Conservation (phyloP, 2,329 filamentous ascomycete genomes). For the Aspergillus sojae region DNA sequence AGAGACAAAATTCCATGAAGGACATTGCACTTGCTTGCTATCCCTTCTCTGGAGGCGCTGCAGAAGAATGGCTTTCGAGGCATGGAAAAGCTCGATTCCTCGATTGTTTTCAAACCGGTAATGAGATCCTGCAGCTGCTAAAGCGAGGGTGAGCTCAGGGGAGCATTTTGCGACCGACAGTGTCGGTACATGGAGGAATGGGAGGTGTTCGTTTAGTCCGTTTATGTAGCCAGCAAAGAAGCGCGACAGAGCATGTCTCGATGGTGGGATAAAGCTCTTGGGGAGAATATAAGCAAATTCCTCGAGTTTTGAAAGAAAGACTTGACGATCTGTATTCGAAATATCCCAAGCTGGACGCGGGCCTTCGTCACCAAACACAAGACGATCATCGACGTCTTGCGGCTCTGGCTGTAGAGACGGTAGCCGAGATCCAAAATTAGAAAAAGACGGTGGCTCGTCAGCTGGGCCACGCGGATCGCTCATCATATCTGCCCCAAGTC, state of each 20-base stretch:
- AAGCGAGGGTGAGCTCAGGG: constrained; percentile 53
- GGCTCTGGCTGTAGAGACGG: constrained; percentile 52
- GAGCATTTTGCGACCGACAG: constrained; percentile 48
- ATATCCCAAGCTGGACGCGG: constrained; percentile 51
- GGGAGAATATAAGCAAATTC: constrained; percentile 51
- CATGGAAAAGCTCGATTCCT: constrained; percentile 60
- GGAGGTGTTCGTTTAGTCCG: constrained; percentile 54
- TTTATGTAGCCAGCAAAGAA: constrained; percentile 57
- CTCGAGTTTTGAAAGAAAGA: constrained; percentile 48
- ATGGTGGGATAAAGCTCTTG: constrained; percentile 51
- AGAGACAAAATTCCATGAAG: constrained; percentile 46
- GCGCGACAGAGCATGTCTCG: constrained; percentile 51
- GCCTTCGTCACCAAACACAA: constrained; percentile 46
- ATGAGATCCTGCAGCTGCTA: constrained; percentile 54
- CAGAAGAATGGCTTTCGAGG: constrained; percentile 57
- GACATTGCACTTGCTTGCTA: constrained; percentile 46
- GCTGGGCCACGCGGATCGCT: constrained; percentile 40
- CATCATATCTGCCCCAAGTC: constrained; percentile 44
- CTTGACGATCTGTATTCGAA: constrained; percentile 48
- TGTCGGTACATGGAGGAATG: constrained; percentile 55
- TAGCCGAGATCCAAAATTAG: constrained; percentile 51
- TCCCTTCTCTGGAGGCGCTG: constrained; percentile 56
- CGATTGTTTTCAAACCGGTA: constrained; percentile 53
- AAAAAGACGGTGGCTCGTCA: constrained; percentile 50
- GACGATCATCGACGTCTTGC: constrained; percentile 47